phyloP scores from a whole-genome alignment of 305 asterid genomes.

The Nicotiana rustica region DNA sequence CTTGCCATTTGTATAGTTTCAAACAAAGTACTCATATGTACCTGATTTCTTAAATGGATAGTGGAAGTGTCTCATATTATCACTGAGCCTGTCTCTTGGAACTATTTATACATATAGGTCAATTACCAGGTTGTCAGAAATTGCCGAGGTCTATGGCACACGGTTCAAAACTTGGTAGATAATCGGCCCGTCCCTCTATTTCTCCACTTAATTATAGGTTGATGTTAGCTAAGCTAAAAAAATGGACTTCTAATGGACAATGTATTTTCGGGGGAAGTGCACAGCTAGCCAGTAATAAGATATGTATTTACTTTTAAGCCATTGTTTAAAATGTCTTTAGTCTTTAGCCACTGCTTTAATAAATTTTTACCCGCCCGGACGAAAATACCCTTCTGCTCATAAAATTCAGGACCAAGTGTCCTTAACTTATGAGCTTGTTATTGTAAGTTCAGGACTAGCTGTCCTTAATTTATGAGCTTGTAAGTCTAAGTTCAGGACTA shows the following conservation, averaged over 20 bases:
- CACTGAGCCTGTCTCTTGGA: not conserved
- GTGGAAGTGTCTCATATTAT: constrained; percentile 28
- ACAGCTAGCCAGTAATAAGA: no score
- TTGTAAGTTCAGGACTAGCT: no score
- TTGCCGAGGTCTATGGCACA: not conserved
- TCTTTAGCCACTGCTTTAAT: no score
- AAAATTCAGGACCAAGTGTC: no score
- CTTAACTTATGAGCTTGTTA: no score
- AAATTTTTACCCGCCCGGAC: no score
- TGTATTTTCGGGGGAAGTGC: not conserved
- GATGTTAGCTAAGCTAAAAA: not conserved
- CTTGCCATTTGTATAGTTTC: constrained; percentile 39
- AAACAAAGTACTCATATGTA: not conserved
- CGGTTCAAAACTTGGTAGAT: not conserved
- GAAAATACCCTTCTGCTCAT: no score
- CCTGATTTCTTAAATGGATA: constrained; percentile 23
- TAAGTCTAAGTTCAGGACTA: no score
- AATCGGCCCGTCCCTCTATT: not conserved
- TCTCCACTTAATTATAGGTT: not conserved
- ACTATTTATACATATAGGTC: not conserved
- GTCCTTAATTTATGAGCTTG: no score
- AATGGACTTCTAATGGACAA: not conserved
- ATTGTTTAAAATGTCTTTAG: no score
- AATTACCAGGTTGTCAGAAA: not conserved
- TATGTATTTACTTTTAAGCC: no score